Conservation (phyloP, 768 basidiomycete genomes). For the Aureoboletus auriporus region DNA sequence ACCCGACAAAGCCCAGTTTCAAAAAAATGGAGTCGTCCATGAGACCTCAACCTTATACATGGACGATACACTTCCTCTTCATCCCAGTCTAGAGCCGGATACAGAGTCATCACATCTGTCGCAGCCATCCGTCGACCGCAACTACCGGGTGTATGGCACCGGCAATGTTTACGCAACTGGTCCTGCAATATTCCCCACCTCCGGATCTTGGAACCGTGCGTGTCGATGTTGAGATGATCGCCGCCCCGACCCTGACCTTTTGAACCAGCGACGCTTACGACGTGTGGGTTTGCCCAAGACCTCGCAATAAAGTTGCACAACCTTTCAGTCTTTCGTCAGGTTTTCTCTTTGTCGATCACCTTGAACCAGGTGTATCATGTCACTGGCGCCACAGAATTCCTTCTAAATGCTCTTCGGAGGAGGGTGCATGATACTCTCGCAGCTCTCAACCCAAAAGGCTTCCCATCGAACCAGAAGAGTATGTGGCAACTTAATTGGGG, state of each 20-base stretch:
- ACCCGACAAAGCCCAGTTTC: neutral
- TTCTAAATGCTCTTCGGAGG: neutral
- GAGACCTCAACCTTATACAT: slow-evolving; percentile 9
- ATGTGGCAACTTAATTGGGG: slow-evolving; percentile 8
- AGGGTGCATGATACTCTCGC: neutral
- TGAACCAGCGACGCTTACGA: slow-evolving; percentile 8
- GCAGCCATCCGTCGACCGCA: slow-evolving; percentile 7
- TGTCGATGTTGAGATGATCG: neutral
- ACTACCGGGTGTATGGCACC: slow-evolving; percentile 12
- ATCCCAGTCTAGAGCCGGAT: slow-evolving; percentile 1
- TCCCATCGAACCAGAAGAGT: neutral
- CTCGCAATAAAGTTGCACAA: slow-evolving; percentile 10
- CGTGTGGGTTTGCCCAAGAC: slow-evolving; percentile 12
- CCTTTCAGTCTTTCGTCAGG: slow-evolving; percentile 3
- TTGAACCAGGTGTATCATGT: neutral
- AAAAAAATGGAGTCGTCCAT: neutral
- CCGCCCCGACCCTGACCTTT: neutral
- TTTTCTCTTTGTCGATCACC: slow-evolving; percentile 5
- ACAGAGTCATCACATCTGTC: neutral
- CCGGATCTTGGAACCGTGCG: slow-evolving; percentile 17
- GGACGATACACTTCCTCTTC: slow-evolving; percentile 3
- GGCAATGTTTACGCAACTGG: slow-evolving; percentile 19
- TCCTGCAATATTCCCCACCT: slow-evolving; percentile 13
- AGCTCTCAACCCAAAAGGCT: neutral
- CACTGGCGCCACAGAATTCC: neutral